Conservation (phyloP, 352 stramenopile species). For the Sclerospora graminicola region DNA sequence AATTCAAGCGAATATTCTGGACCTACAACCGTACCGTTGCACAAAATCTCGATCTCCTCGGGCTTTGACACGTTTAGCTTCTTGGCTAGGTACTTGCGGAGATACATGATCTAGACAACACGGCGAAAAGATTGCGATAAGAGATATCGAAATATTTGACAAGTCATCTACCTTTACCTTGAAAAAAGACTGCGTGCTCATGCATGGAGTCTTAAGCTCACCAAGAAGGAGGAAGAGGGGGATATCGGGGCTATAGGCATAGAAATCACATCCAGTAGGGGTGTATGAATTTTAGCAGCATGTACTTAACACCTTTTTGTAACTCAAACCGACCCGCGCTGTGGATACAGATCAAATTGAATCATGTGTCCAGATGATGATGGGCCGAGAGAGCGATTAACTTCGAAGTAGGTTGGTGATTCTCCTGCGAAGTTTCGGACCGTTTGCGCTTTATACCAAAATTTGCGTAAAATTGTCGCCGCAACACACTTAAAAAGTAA, state of each 20-base stretch:
- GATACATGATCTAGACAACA: slow-evolving; percentile 31
- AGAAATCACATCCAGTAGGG: too few species aligned
- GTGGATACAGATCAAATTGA: slow-evolving; percentile 35
- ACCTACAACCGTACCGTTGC: slow-evolving; percentile 30
- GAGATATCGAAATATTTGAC: not conserved
- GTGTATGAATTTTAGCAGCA: not conserved
- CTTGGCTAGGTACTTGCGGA: slow-evolving; percentile 56
- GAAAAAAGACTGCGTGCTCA: slow-evolving; percentile 33
- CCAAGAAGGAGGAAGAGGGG: slow-evolving; percentile 32
- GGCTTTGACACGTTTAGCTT: slow-evolving; percentile 23
- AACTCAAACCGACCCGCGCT: slow-evolving; percentile 20
- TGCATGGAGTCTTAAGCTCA: slow-evolving; percentile 20
- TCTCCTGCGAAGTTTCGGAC: slow-evolving; percentile 2
- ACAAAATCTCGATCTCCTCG: slow-evolving; percentile 53
- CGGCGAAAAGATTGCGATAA: not conserved
- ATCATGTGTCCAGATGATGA: slow-evolving; percentile 26
- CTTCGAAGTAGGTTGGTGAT: slow-evolving; percentile 5
- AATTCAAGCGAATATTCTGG: slow-evolving; percentile 61
- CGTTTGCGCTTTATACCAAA: slow-evolving; percentile 55
- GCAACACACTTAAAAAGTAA: not conserved
- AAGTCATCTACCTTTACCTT: slow-evolving; percentile 20
- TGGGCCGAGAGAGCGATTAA: slow-evolving; percentile 13
- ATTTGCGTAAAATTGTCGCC: slow-evolving; percentile 26
- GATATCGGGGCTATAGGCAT: slow-evolving; percentile 18
- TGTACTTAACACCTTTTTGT: not conserved